Conservation (phyloP, 169 alveolate species). For the Ichthyophthirius multifiliis region DNA sequence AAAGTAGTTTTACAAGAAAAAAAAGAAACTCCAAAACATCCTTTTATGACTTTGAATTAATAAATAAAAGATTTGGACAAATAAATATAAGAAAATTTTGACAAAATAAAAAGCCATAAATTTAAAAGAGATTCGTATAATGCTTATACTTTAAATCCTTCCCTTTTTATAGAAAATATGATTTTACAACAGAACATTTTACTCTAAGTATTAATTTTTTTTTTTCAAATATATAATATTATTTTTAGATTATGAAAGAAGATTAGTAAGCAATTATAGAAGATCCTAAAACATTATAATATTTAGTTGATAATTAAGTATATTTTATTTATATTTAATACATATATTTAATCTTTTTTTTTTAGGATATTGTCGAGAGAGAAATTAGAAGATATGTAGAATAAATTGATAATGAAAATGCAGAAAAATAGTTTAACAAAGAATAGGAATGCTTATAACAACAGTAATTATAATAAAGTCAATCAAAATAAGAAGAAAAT, state of each 20-base stretch:
- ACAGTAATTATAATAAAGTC: too few species aligned
- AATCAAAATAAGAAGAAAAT: too few species aligned
- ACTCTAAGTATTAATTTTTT: not conserved
- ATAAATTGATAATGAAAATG: not conserved
- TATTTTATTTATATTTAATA: not conserved
- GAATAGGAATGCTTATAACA: too few species aligned
- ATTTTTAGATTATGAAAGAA: not conserved
- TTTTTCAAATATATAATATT: not conserved
- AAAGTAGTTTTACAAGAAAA: conserved; percentile 13
- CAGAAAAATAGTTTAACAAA: not conserved
- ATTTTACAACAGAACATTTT: not conserved
- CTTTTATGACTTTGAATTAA: conserved; percentile 9
- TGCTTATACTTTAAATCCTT: not conserved
- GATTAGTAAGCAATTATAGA: not conserved
- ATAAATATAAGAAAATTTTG: not conserved
- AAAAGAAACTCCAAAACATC: conserved; percentile 4
- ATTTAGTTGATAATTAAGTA: not conserved
- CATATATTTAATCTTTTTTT: not conserved
- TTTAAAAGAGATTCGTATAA: conserved; percentile 13
- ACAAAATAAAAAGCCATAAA: conserved; percentile 15
- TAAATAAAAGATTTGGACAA: conserved; percentile 6
- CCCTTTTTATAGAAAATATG: conserved; percentile 6
- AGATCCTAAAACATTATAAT: not conserved
- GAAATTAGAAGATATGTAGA: not conserved
- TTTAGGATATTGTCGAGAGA: not conserved